phyloP scores from a whole-genome alignment of 2,329 filamentous ascomycete species.

The Cercospora zeina region DNA sequence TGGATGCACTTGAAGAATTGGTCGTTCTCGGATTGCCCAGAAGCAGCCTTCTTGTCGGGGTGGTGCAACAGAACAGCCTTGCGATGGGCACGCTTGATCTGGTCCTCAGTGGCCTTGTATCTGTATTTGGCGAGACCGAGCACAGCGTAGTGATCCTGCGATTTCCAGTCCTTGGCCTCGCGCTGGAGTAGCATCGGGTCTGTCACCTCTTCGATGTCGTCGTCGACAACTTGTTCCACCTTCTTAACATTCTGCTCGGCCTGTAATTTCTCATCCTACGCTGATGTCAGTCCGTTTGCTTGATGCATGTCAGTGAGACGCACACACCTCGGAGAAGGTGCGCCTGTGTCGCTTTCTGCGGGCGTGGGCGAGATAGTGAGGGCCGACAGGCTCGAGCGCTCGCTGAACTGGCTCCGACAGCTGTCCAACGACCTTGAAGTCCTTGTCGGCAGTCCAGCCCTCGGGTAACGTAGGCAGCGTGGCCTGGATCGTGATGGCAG shows the following conservation, averaged over 20 bases:
- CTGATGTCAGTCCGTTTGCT: constrained; percentile 48
- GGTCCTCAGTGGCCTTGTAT: constrained; percentile 89
- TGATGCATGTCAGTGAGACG: background rate
- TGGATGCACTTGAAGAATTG: constrained; percentile 99
- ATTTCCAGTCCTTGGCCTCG: constrained; percentile 99
- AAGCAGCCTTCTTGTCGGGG: constrained; percentile 96
- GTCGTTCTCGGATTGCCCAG: constrained; percentile 84
- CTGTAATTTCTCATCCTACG: constrained; percentile 94
- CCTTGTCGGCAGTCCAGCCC: constrained; percentile 84
- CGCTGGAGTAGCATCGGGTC: constrained; percentile 88
- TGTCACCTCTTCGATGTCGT: constrained; percentile 90
- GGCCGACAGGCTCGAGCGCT: constrained; percentile 92
- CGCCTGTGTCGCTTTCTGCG: constrained; percentile 86
- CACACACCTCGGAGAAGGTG: constrained; percentile 62
- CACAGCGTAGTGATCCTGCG: constrained; percentile 96
- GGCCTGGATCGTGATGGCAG: constrained; percentile 61
- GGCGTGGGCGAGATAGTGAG: constrained; percentile 91
- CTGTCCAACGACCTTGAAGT: constrained; percentile 81
- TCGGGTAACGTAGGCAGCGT: constrained; percentile 73
- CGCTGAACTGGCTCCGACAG: constrained; percentile 77
- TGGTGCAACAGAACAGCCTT: constrained; percentile 99
- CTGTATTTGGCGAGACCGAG: constrained; percentile 91
- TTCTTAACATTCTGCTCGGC: constrained; percentile 94
- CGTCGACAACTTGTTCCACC: constrained; percentile 87
- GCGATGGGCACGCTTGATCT: constrained; percentile 98